Base-by-base conservation (phyloP, 129 eudicot genomes). In the Saussurea involucrata region DNA sequence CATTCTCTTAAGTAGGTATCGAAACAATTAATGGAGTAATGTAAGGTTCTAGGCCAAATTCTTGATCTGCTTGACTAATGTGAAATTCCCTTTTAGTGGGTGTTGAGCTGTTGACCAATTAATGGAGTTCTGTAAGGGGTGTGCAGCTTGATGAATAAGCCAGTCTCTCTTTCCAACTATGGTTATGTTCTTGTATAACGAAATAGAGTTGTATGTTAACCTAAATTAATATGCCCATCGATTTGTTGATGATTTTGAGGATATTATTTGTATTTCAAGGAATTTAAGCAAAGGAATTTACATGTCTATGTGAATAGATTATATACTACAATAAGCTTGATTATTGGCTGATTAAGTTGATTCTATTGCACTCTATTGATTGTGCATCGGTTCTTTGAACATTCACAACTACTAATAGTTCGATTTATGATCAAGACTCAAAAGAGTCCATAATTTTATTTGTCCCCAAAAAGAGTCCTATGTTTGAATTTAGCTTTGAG, bases 171-270 rank as follows among this genome's bases (percentile, higher is more conserved):
- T 75, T 75, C 63, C 42, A 65, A 37, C 24, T 40, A 25, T 37
- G 28, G 29, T 2, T 36, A 7, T 75, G 37, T 17, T 24, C 12
- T 60, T 74, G 57, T 57, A 33, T 61, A 25, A 37, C 36, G 57
- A 61, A 34, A 60, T 21, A 34, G 18, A 24, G 24, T 25, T 40
- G 27, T 63, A 22, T 22, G 42, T 12, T 37, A 4, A 42, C 27
- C n/a, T 42, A 63, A 36, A 25, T 36, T 58, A 28, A n/a, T 28
- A 66, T 27, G 29, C 32, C 7, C 22, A 64, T 75, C 10, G 29
- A 64, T 40, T 66, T 76, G 49, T 8, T 76, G 36, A 29, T 76
- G 18, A n/a, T 32, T 67, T 67, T 32, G 46, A 67, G 71, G 72
- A 42, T 66, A 44, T 25, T 24, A 44, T 42, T 12, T 64, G 44